Conservation (phyloP, 2,329 filamentous ascomycete genomes). For the Pseudocercospora musae region DNA sequence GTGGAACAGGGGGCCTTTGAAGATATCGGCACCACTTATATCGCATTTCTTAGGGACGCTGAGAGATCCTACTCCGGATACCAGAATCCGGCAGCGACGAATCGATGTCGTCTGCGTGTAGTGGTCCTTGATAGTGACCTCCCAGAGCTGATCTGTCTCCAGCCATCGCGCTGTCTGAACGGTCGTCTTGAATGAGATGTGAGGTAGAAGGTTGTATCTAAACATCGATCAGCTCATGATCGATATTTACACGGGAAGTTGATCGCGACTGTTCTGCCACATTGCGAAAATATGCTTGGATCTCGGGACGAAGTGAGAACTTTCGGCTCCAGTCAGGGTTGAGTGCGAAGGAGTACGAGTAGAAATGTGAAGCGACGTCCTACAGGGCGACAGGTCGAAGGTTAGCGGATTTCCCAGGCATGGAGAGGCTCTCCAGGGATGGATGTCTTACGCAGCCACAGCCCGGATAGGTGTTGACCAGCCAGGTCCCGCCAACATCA, state of each 20-base stretch:
- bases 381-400: neutral
- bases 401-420: neutral
- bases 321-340: conserved; percentile 34
- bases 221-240: neutral
- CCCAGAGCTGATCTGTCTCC: conserved; percentile 26
- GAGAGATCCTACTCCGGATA: conserved; percentile 31
- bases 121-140: conserved; percentile 27
- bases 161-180: conserved; percentile 31
- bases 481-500: conserved; percentile 40
- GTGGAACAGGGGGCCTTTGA: conserved; percentile 40
- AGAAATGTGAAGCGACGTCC: conserved; percentile 36
- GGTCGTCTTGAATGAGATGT: conserved; percentile 24
- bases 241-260: neutral
- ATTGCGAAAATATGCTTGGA: conserved; percentile 29
- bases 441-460: neutral
- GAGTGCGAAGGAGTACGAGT: conserved; percentile 33
- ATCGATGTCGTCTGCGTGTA: conserved; percentile 22
- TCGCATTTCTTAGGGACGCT: conserved; percentile 30
- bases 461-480: conserved; percentile 21
- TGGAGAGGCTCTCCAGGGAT: neutral
- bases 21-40: conserved; percentile 32
- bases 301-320: conserved; percentile 29
- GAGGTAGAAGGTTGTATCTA: conserved; percentile 25
- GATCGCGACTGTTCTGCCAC: conserved; percentile 20
- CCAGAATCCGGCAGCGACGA: conserved; percentile 25